phyloP scores from a whole-genome alignment of 257 asterid genomes.

The Misopates orontium region DNA sequence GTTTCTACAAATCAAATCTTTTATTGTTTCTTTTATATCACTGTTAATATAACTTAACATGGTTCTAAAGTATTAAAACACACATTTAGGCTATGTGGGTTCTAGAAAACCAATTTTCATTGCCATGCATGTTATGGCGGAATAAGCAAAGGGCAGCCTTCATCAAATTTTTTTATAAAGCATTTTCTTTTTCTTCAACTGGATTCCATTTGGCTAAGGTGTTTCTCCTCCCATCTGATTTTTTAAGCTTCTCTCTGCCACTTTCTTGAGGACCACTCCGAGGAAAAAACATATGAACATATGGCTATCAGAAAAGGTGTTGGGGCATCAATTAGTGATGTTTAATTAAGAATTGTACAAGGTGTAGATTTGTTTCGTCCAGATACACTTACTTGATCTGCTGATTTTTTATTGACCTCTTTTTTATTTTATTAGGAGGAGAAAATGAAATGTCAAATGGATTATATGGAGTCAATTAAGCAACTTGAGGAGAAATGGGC shows the following conservation, averaged over 20 bases:
- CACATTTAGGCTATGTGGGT: constrained; percentile 2
- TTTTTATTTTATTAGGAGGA: constrained; percentile 62
- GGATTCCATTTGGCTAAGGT: constrained; percentile 1
- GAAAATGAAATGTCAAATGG: constrained; percentile 96
- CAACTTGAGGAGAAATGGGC: constrained; percentile 96
- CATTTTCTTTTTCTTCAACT: neutral
- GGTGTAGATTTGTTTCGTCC: neutral
- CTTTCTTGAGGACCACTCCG: neutral
- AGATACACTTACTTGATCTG: constrained; percentile 8
- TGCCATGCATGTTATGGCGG: constrained; percentile 17
- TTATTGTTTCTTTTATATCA: neutral
- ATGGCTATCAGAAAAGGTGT: neutral
- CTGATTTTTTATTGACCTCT: constrained; percentile 16
- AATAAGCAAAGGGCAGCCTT: neutral
- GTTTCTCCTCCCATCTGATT: neutral
- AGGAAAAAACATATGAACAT: neutral
- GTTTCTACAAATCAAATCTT: neutral
- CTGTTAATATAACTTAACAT: neutral
- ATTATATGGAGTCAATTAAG: constrained; percentile 94
- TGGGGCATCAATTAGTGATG: neutral
- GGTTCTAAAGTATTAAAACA: constrained; percentile 1
- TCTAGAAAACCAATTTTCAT: constrained; percentile 12
- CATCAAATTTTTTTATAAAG: neutral
- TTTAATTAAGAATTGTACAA: neutral
- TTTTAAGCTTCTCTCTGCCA: neutral